Conservation (phyloP, 352 stramenopile species). For the Ochromonadaceae sp. region DNA sequence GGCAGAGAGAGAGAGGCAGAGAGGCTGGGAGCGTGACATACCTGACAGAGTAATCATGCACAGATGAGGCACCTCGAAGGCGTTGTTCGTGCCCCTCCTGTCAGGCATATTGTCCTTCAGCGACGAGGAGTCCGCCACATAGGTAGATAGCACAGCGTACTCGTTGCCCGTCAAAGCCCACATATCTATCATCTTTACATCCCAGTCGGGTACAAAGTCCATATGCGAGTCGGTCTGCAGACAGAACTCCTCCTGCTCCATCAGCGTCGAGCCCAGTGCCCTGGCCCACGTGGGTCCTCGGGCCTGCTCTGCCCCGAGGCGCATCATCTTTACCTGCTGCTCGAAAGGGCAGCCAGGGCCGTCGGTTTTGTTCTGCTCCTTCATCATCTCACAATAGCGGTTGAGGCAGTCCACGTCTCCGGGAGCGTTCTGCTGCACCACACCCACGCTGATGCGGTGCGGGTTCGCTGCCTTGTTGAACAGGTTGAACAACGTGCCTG, state of each 20-base stretch:
- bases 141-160: slow-evolving; percentile 58
- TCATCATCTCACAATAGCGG: no score
- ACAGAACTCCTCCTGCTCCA: slow-evolving; percentile 56
- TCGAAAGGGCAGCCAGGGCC: slow-evolving; percentile 12
- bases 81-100: slow-evolving; percentile 31
- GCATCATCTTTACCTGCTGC: slow-evolving; percentile 3
- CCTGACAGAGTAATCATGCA: no score
- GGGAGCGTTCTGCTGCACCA: slow-evolving; percentile 51
- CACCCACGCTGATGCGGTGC: slow-evolving; percentile 42
- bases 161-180: slow-evolving; percentile 52
- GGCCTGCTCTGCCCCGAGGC: slow-evolving; percentile 10
- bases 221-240: slow-evolving; percentile 67
- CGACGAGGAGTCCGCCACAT: slow-evolving; percentile 46
- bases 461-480: slow-evolving; percentile 42
- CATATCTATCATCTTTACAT: slow-evolving; percentile 49
- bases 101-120: slow-evolving; percentile 32
- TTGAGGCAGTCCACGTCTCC: slow-evolving; percentile 45
- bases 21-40: no score
- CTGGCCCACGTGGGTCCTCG: slow-evolving; percentile 16
- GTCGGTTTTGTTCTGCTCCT: no score
- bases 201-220: slow-evolving; percentile 55
- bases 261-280: slow-evolving; percentile 37
- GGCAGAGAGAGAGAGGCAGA: no score
- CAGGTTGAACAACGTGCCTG: no score
- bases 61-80: slow-evolving; percentile 49